Evolutionary conservation across 371 early-diverging fungal genomes (phyloP).

Genomic region (Mortierella sp.): DNA sequence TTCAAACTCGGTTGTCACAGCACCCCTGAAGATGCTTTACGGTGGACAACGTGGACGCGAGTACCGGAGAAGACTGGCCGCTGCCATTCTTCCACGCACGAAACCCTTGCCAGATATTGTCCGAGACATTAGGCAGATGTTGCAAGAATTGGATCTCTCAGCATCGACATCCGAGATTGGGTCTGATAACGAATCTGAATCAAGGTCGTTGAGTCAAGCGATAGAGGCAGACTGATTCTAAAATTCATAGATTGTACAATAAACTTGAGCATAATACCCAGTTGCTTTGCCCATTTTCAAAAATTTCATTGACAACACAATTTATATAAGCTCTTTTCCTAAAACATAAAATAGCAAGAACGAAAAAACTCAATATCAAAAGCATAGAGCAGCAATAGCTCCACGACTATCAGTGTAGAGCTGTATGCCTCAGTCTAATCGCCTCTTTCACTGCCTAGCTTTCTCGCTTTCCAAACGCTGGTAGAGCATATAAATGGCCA

Average conservation of each 20-base stretch:
- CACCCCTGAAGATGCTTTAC: constrained; percentile 48
- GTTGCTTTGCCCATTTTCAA: no score
- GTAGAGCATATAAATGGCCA: constrained; percentile 86
- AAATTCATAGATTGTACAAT: background rate
- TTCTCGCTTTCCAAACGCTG: constrained; percentile 84
- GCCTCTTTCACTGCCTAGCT: constrained; percentile 56
- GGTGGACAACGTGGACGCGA: constrained; percentile 40
- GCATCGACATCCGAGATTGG: constrained; percentile 17
- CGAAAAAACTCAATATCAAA: no score
- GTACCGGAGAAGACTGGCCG: constrained; percentile 38
- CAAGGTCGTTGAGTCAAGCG: background rate
- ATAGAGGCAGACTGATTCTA: background rate
- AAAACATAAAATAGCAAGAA: no score
- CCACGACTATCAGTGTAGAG: no score
- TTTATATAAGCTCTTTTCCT: no score
- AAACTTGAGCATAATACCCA: no score
- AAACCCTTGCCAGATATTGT: constrained; percentile 51
- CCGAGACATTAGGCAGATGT: constrained; percentile 32
- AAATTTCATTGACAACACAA: background rate
- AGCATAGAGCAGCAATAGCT: no score
- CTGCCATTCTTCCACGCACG: constrained; percentile 39
- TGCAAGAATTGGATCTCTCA: constrained; percentile 43
- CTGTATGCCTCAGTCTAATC: background rate
- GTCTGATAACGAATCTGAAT: background rate
- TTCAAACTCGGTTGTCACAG: constrained; percentile 50